Percentiles rank a stretch among this genome's conserved stretches.
Evolutionary conservation across 1,284 basidiomycete genomes (phyloP).

Genomic region (Hortiboletus rubellus): DNA sequence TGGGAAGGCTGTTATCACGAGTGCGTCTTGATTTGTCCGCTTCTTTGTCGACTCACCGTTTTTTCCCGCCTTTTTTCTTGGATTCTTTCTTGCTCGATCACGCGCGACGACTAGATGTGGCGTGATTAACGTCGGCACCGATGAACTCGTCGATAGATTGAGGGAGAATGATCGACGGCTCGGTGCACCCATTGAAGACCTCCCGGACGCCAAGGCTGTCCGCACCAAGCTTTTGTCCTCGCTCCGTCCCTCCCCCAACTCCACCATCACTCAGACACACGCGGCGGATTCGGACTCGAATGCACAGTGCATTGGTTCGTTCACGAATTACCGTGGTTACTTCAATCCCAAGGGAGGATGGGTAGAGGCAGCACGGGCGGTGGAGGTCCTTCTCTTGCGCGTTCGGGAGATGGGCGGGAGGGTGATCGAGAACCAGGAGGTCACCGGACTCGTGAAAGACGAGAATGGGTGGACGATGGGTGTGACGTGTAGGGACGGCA

Average conservation of each 20-base stretch:
- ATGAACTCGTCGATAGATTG: conserved; percentile 37
- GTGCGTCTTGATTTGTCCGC: conserved; percentile 45
- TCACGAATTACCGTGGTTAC: conserved; percentile 52
- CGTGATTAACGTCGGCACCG: conserved; percentile 24
- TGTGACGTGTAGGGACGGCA: conserved; percentile 65
- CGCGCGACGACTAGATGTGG: conserved; percentile 22
- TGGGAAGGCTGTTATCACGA: conserved; percentile 83
- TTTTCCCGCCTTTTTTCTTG: background rate
- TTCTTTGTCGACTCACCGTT: background rate
- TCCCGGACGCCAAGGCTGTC: conserved; percentile 35
- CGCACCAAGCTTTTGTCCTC: conserved; percentile 32
- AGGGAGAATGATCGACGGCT: conserved; percentile 59
- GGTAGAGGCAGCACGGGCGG: conserved; percentile 76
- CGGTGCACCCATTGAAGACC: conserved; percentile 48
- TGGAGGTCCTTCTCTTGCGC: conserved; percentile 56
- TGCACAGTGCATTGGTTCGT: conserved; percentile 23
- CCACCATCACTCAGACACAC: background rate
- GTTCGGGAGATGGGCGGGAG: conserved; percentile 62
- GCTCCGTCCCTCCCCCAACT: conserved; percentile 5
- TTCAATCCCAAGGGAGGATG: conserved; percentile 82
- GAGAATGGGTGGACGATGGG: conserved; percentile 50
- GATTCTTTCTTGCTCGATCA: background rate
- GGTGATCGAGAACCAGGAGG: conserved; percentile 59
- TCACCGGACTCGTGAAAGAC: conserved; percentile 46
- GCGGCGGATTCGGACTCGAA: conserved; percentile 16